Evolutionary conservation across 2,329 filamentous ascomycete genomes (phyloP).

Genomic region (Eurotiales sp.): DNA sequence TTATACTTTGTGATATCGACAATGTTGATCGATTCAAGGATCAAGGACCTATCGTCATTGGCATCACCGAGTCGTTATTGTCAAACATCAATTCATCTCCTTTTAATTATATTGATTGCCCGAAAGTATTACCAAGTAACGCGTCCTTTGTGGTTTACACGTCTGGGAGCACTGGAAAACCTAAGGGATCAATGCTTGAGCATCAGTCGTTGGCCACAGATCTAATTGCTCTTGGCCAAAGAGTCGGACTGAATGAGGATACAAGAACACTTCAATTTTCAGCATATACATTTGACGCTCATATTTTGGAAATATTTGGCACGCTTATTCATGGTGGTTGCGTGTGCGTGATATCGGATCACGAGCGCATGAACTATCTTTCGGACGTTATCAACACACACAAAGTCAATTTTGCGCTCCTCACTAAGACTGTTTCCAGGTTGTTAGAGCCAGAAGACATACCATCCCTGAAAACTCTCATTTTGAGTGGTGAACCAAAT

Average conservation of each 20-base stretch:
- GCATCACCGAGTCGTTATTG: no score
- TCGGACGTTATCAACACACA: neutral
- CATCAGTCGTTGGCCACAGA: conserved; percentile 47
- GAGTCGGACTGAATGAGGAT: conserved; percentile 46
- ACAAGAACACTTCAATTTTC: conserved; percentile 60
- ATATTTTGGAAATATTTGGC: conserved; percentile 46
- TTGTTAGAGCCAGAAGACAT: neutral
- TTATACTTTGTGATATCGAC: neutral
- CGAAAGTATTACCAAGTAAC: no score
- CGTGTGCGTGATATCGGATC: conserved; percentile 47
- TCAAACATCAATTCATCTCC: no score
- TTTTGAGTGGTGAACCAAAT: conserved; percentile 6
- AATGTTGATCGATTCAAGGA: neutral
- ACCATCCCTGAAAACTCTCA: neutral
- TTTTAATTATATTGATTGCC: no score
- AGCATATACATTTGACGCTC: conserved; percentile 49
- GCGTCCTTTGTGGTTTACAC: conserved; percentile 10
- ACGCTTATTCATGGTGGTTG: conserved; percentile 50
- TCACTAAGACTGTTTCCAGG: conserved; percentile 2
- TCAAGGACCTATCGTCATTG: no score
- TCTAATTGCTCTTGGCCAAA: conserved; percentile 39
- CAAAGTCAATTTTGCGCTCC: conserved; percentile 28
- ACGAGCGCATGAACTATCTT: conserved; percentile 18
- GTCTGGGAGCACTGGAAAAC: conserved; percentile 9
- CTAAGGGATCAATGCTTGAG: conserved; percentile 5